A percentile compares a stretch with the other conserved stretches of the same genome.
Conservation (phyloP, 2,329 filamentous ascomycete genomes). For the Lachnellula subtilissima region DNA sequence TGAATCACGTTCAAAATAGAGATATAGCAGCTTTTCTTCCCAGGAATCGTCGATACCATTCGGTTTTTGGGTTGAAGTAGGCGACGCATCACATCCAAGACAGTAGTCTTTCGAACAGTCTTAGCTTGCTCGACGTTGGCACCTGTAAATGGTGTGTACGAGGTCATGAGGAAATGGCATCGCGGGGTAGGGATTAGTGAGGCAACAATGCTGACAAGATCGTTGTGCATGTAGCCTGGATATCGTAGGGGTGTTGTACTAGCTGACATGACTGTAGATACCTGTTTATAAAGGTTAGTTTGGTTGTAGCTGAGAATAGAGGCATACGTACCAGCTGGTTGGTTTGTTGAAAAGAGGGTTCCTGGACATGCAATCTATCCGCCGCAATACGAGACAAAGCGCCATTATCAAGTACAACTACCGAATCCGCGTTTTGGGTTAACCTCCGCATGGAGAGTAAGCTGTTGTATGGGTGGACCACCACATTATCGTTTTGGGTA, state of each 20-base stretch:
- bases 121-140: conserved; percentile 96
- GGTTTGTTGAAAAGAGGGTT: conserved; percentile 94
- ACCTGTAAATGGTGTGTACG: conserved; percentile 95
- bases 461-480: conserved; percentile 98
- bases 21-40: conserved; percentile 98
- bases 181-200: conserved; percentile 93
- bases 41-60: conserved; percentile 94
- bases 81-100: conserved; percentile 94
- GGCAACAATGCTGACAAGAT: conserved; percentile 93
- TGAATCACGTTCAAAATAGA: conserved; percentile 99
- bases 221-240: conserved; percentile 99
- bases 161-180: conserved; percentile 97
- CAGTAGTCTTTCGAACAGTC: conserved; percentile 96
- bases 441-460: conserved; percentile 84
- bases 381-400: conserved; percentile 90
- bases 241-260: conserved; percentile 95
- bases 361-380: conserved; percentile 88
- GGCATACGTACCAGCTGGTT: conserved; percentile 72
- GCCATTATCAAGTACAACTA: conserved; percentile 95
- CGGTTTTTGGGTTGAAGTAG: conserved; percentile 96
- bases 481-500: conserved; percentile 83
- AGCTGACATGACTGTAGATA: conserved; percentile 97
- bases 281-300: conserved; percentile 38
- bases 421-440: conserved; percentile 94
- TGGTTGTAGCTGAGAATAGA: neutral